A percentile compares a stretch with the other conserved stretches of the same genome.
phyloP scores from a whole-genome alignment of 345 rosid genomes.

The Populus ilicifolia region DNA sequence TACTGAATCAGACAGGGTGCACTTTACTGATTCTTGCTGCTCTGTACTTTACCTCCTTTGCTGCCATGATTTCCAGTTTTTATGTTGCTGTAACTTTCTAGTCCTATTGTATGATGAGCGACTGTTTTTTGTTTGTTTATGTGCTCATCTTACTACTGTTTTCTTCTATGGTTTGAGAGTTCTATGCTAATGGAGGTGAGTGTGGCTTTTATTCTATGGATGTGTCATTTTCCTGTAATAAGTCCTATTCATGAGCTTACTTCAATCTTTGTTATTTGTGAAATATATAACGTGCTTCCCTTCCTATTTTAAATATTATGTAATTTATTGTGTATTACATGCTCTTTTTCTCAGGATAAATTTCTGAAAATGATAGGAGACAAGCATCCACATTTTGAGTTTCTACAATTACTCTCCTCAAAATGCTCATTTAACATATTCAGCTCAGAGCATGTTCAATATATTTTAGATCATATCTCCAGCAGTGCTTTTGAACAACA shows the following conservation, averaged over 20 bases:
- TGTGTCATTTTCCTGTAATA: not conserved
- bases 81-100: not conserved
- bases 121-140: not conserved
- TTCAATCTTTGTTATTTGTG: not conserved
- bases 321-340: constrained; percentile 3
- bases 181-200: not conserved
- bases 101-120: not conserved
- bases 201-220: not conserved
- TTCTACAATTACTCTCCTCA: constrained; percentile 57
- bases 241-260: not conserved
- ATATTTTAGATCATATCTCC: constrained; percentile 55
- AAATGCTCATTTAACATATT: constrained; percentile 73
- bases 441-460: constrained; percentile 56
- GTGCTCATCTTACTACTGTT: not conserved
- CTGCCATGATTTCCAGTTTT: not conserved
- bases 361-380: constrained; percentile 61
- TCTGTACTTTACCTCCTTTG: not conserved
- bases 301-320: not conserved
- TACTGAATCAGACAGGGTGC: too few species aligned
- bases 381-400: constrained; percentile 63
- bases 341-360: constrained; percentile 51
- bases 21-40: not conserved
- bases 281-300: not conserved
- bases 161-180: not conserved
- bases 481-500: constrained; percentile 28